Conservation (phyloP, 2,329 filamentous ascomycete genomes). For the Aspergillus sp. region DNA sequence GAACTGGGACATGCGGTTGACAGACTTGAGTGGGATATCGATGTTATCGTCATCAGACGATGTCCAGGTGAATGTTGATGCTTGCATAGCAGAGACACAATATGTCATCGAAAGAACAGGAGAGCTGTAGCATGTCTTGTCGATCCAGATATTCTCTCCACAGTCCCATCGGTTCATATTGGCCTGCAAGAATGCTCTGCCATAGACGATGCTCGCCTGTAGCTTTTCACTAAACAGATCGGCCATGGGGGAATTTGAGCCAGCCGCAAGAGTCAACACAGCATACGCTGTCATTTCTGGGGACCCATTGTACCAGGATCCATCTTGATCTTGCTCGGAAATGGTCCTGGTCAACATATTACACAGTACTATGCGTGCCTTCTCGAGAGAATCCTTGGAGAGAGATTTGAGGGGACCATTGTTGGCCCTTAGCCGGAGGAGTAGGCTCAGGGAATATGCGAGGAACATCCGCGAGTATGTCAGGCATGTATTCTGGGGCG, state of each 20-base stretch:
- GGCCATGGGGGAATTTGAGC: background rate
- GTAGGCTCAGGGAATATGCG: background rate
- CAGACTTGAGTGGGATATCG: background rate
- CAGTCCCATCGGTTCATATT: background rate
- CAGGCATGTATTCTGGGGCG: background rate
- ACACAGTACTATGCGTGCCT: background rate
- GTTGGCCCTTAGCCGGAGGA: background rate
- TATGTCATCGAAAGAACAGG: constrained; percentile 20
- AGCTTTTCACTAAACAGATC: background rate
- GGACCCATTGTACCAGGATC: background rate
- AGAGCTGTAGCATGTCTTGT: constrained; percentile 2
- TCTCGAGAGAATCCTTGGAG: background rate
- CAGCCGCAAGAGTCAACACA: background rate
- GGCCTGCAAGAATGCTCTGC: background rate
- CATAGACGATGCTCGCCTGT: background rate
- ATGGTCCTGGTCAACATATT: background rate
- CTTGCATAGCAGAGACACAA: constrained; percentile 20
- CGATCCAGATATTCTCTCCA: background rate
- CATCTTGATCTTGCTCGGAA: background rate
- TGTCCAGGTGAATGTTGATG: constrained; percentile 8
- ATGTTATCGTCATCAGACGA: constrained; percentile 3
- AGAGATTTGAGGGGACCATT: background rate
- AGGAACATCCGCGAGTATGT: constrained; percentile 2
- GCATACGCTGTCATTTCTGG: constrained; percentile 1
- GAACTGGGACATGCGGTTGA: constrained; percentile 1